Evolutionary conservation across 2,329 filamentous ascomycete species (phyloP).

Genomic region (Trichophyton simii): DNA sequence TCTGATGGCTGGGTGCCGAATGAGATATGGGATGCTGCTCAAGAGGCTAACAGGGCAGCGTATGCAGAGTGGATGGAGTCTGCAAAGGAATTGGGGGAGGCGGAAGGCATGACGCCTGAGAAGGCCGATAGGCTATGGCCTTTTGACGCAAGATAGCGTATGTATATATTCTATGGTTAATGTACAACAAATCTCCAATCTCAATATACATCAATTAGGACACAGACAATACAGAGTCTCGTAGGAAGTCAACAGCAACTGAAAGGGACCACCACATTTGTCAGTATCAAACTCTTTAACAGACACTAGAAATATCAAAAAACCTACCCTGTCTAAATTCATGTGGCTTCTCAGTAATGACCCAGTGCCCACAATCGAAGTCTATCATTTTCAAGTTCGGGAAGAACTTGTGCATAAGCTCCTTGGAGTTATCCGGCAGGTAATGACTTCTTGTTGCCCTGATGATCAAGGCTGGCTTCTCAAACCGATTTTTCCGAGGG

Average conservation of each 20-base stretch:
- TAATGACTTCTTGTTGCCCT: slow-evolving; percentile 14
- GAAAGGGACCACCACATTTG: no score
- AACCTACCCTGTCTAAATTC: slow-evolving; percentile 16
- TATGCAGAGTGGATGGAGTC: background rate
- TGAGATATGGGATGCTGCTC: background rate
- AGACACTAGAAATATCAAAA: background rate
- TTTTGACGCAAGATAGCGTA: background rate
- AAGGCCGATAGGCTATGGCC: background rate
- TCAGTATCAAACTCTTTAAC: background rate
- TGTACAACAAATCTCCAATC: background rate
- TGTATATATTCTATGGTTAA: background rate
- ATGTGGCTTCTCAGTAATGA: slow-evolving; percentile 24
- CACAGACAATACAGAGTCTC: background rate
- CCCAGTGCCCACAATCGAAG: slow-evolving; percentile 25
- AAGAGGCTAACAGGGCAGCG: background rate
- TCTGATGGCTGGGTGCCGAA: background rate
- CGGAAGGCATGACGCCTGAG: background rate
- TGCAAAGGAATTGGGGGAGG: background rate
- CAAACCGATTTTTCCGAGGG: slow-evolving; percentile 26
- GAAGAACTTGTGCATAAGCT: slow-evolving; percentile 28
- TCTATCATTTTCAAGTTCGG: slow-evolving; percentile 19
- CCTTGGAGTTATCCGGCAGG: slow-evolving; percentile 38
- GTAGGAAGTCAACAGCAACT: background rate
- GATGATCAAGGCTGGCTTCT: slow-evolving; percentile 14
- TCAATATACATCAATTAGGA: background rate